These are phyloP conservation scores for Diaporthe sp. DNA, from an alignment of 2,329 filamentous ascomycete species.

Conservation along the genomic window DNA sequence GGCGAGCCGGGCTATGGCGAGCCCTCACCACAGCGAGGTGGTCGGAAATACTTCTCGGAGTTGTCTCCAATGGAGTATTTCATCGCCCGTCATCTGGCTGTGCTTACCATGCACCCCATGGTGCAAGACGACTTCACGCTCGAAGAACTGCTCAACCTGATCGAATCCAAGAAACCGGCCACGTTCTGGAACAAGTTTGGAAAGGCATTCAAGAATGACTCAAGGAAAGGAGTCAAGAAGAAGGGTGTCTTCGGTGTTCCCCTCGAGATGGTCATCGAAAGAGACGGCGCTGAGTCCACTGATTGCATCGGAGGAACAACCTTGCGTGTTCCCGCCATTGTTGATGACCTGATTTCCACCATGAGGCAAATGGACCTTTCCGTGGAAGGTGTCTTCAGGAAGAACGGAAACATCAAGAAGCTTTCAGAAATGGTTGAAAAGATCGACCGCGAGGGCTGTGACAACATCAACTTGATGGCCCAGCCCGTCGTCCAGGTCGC, in stretches of 20 bases:
- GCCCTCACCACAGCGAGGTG: conserved; percentile 64
- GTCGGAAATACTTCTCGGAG: conserved; percentile 94
- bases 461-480: conserved; percentile 86
- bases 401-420: conserved; percentile 98
- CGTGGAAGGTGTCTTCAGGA: conserved; percentile 97
- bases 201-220: conserved; percentile 93
- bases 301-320: conserved; percentile 94
- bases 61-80: conserved; percentile 96
- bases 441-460: conserved; percentile 88
- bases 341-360: conserved; percentile 93
- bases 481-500: conserved; percentile 95
- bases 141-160: conserved; percentile 91
- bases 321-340: conserved; percentile 88
- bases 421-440: conserved; percentile 86
- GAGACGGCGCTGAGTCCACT: conserved; percentile 96
- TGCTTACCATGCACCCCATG: conserved; percentile 93
- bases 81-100: conserved; percentile 94
- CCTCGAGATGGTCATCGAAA: conserved; percentile 89
- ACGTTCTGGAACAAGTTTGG: conserved; percentile 99
- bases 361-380: conserved; percentile 99
- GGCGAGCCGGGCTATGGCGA: conserved; percentile 66
- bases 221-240: conserved; percentile 82
- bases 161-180: conserved; percentile 88
- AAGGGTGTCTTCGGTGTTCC: conserved; percentile 95
- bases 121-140: conserved; percentile 92